phyloP scores from a whole-genome alignment of 2,329 filamentous ascomycete species.

The Pestalotiopsis sp. region DNA sequence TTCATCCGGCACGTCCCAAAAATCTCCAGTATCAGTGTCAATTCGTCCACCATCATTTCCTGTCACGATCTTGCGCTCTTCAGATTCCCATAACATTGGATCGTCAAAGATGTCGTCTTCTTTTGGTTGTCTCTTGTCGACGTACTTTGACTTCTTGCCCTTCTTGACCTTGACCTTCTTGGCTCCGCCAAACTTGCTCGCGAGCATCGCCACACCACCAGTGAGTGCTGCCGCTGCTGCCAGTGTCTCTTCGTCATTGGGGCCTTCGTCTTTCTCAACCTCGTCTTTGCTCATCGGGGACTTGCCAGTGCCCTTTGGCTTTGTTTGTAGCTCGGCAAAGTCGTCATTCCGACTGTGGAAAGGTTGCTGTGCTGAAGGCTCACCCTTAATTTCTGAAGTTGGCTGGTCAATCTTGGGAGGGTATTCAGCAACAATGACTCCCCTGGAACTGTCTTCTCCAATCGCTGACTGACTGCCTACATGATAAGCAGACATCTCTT shows the following conservation, averaged over 20 bases:
- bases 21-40: conserved; percentile 26
- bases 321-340: conserved; percentile 21
- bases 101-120: conserved; percentile 50
- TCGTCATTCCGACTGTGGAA: conserved; percentile 26
- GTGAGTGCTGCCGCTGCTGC: conserved; percentile 23
- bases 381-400: conserved; percentile 11
- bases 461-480: conserved; percentile 15
- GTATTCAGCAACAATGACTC: conserved; percentile 1
- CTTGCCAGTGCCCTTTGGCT: conserved; percentile 13
- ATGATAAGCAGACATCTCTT: conserved; percentile 21
- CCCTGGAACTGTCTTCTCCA: neutral
- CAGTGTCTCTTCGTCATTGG: conserved; percentile 19
- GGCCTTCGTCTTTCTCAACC: conserved; percentile 11
- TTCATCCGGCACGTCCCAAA: conserved; percentile 21
- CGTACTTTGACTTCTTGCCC: conserved; percentile 38
- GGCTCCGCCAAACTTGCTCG: conserved; percentile 35
- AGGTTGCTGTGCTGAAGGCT: conserved; percentile 10
- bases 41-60: conserved; percentile 22
- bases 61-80: conserved; percentile 38
- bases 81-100: conserved; percentile 45
- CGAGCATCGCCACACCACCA: conserved; percentile 37
- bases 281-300: conserved; percentile 13
- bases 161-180: conserved; percentile 35
- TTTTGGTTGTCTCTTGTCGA: conserved; percentile 40
- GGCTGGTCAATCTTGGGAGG: conserved; percentile 11